phyloP scores from a whole-genome alignment of 2,329 filamentous ascomycete genomes.

The Cladorrhinum sp. region DNA sequence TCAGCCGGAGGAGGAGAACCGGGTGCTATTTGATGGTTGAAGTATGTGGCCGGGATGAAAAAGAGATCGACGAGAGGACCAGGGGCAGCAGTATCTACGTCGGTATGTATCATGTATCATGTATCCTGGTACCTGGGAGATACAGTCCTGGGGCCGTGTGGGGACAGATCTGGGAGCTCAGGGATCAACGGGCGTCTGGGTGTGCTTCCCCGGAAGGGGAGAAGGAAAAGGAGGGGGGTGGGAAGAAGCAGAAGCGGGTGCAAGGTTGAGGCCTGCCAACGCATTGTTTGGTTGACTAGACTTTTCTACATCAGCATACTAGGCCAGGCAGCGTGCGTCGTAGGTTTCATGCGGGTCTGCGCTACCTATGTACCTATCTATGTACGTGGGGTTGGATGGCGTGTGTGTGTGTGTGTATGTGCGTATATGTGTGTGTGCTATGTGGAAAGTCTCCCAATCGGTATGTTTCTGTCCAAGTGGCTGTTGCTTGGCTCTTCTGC shows the following conservation, averaged over 20 bases:
- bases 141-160: constrained; percentile 10
- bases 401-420: too few relatives aligned
- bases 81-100: constrained; percentile 4
- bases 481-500: background rate
- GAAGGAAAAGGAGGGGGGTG: constrained; percentile 5
- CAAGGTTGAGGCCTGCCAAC: constrained; percentile 21
- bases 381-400: constrained; percentile 15
- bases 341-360: constrained; percentile 19
- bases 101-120: background rate
- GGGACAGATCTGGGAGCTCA: constrained; percentile 8
- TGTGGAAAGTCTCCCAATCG: constrained; percentile 23
- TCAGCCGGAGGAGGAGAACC: constrained; percentile 12
- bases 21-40: constrained; percentile 18
- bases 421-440: constrained; percentile 16
- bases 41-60: constrained; percentile 15
- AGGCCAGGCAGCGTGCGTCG: constrained; percentile 12
- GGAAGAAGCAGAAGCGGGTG: constrained; percentile 10
- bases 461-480: constrained; percentile 1
- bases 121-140: constrained; percentile 16
- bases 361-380: constrained; percentile 5
- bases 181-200: constrained; percentile 11
- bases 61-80: constrained; percentile 20
- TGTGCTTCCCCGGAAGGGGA: constrained; percentile 11
- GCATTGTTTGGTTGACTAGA: constrained; percentile 24
- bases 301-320: constrained; percentile 15